Conservation (phyloP, 306 rosid genomes). For the Cicer judaicum region DNA sequence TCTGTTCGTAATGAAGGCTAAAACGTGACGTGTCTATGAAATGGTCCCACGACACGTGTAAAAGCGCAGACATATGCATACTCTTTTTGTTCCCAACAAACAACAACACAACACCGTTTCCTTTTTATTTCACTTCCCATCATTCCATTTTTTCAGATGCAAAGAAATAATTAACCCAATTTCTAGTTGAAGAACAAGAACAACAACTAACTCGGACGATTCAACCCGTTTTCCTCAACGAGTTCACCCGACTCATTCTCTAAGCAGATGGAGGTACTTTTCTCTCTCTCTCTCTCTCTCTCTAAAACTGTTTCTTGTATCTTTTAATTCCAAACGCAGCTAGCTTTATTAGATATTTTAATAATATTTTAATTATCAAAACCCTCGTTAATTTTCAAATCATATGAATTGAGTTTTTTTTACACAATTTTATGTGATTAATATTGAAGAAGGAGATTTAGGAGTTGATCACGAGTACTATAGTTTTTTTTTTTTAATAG, state of each 20-base stretch:
- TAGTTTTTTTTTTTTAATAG: too few species aligned
- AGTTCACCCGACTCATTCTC: not conserved
- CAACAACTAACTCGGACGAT: not conserved
- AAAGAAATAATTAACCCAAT: not conserved
- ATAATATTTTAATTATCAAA: not conserved
- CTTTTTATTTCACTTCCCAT: not conserved
- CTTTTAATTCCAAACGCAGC: not conserved
- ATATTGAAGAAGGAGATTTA: not conserved
- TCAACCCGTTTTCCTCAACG: not conserved
- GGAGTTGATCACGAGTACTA: not conserved
- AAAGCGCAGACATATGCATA: constrained; percentile 73
- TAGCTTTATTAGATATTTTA: too few species aligned
- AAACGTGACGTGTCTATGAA: constrained; percentile 60
- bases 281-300: not conserved
- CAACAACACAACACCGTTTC: constrained; percentile 40
- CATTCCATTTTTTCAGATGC: not conserved
- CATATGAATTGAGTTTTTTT: not conserved
- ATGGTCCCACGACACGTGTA: constrained; percentile 77
- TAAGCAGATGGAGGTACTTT: not conserved
- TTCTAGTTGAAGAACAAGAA: not conserved
- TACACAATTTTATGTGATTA: not conserved
- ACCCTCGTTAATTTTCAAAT: not conserved
- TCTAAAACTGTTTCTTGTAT: not conserved
- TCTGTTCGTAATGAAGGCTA: not conserved
- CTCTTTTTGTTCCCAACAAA: constrained; percentile 43